Base-by-base conservation (phyloP, 306 rosid species). In the Prunus mume region DNA sequence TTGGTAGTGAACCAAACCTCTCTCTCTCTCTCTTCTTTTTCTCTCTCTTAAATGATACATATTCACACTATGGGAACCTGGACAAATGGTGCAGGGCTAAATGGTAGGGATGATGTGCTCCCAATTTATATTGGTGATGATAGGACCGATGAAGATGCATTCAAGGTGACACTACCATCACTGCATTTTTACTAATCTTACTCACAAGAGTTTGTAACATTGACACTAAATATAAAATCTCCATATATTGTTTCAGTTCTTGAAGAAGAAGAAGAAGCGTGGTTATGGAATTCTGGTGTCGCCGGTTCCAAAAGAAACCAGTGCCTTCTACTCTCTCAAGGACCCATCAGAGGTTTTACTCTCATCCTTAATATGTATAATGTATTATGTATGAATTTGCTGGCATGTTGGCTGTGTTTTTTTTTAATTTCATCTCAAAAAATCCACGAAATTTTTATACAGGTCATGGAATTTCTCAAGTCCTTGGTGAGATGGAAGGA, bases 91-190 rank as follows among this genome's bases (percentile, higher is more conserved):
- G 81, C 76, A 94, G 98, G 93, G 69, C 80, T 92, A 76, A 87
- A 69, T 27, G 74, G 81, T 74, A 83, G 76, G 45, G 78, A 85
- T 64, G 88, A 84, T 57, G 97, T 95, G 81, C 86, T 95, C 61
- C 91, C 98, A 30, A 89, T 95, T 30, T 95, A 81, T 71, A 90
- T 95, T 67, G 98, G 98, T 14, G 98, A 95, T 74, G 98, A 95
- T 68, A 89, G 77, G 77, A 91, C 92, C 24, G 98, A 95, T 68
- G 98, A 95, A 85, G 98, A 95, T 79, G 98, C 97, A 32, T 92
- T 95, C 74, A 92, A 85, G 98, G 97, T 91, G 78, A 49, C 10
- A 12, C 65, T 1, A 8, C 9, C 9, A 24, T n/a, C 28, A 20
- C 34, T 27, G n/a, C 28, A 65, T 27, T 41, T 60, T 14, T 1